Percentiles rank a stretch among this genome's conserved stretches.
These are phyloP conservation scores for Trichoderma koningiopsis DNA, from an alignment of 2,329 filamentous ascomycete genomes.

Conservation along the genomic window DNA sequence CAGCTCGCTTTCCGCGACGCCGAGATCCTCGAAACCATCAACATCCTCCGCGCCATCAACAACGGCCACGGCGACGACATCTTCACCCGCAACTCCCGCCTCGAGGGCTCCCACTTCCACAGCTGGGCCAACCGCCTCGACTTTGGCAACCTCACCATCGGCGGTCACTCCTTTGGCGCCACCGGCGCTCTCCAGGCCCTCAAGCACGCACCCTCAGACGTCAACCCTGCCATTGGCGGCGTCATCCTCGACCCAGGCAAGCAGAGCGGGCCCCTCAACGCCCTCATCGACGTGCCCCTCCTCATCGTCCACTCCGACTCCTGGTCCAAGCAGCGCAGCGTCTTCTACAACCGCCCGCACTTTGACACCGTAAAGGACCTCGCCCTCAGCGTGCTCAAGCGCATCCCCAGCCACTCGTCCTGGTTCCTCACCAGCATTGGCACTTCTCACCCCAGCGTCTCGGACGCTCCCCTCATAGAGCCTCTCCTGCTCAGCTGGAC, in stretches of 20 bases:
- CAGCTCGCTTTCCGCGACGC: slow-evolving; percentile 55
- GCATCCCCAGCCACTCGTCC: slow-evolving; percentile 46
- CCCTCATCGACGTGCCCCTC: slow-evolving; percentile 58
- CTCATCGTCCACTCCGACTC: slow-evolving; percentile 65
- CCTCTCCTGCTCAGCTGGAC: slow-evolving; percentile 62
- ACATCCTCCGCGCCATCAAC: slow-evolving; percentile 46
- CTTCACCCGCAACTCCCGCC: slow-evolving; percentile 47
- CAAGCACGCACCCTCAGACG: slow-evolving; percentile 45
- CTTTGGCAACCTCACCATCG: slow-evolving; percentile 55
- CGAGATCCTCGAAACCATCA: slow-evolving; percentile 51
- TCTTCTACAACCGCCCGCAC: slow-evolving; percentile 66
- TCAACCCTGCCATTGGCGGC: slow-evolving; percentile 52
- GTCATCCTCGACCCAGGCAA: slow-evolving; percentile 70
- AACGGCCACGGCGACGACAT: slow-evolving; percentile 41
- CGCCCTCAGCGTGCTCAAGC: slow-evolving; percentile 48
- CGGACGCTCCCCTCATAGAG: slow-evolving; percentile 66
- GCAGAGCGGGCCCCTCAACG: slow-evolving; percentile 61
- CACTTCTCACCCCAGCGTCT: slow-evolving; percentile 64
- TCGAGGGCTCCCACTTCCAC: slow-evolving; percentile 50
- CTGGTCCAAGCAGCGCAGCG: slow-evolving; percentile 57
- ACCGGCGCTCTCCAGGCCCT: slow-evolving; percentile 64
- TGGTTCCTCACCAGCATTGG: slow-evolving; percentile 60
- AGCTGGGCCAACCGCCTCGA: slow-evolving; percentile 58
- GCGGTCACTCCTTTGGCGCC: slow-evolving; percentile 67
- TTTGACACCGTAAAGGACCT: slow-evolving; percentile 64